Conservation (phyloP, 1,284 basidiomycete genomes). For the Ustilago hordei region DNA sequence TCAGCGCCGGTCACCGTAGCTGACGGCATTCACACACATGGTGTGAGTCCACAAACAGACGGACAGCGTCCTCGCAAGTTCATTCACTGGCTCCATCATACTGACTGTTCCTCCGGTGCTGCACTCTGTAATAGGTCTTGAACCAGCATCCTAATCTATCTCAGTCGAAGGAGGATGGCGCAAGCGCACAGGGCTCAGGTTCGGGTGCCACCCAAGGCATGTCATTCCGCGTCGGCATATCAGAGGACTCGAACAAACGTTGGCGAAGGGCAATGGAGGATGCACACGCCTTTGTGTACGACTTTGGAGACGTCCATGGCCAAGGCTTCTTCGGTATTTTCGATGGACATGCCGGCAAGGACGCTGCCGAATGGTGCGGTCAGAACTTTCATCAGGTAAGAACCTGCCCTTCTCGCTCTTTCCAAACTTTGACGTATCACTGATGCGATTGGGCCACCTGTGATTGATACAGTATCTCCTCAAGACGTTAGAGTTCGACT, state of each 20-base stretch:
- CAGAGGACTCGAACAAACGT: conserved; percentile 85
- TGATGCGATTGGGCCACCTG: background rate
- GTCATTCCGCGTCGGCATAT: conserved; percentile 81
- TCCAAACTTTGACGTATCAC: background rate
- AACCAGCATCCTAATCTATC: conserved; percentile 42
- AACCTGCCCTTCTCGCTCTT: background rate
- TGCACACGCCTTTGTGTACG: conserved; percentile 92
- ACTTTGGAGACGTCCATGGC: conserved; percentile 88
- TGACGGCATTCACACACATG: conserved; percentile 32
- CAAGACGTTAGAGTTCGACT: conserved; percentile 71
- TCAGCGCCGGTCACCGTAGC: conserved; percentile 38
- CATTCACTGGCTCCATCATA: no score
- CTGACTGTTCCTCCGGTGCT: background rate
- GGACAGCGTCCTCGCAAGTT: background rate
- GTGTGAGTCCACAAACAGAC: conserved; percentile 23
- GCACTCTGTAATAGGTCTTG: conserved; percentile 18
- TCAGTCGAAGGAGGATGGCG: conserved; percentile 4
- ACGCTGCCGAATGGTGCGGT: conserved; percentile 99
- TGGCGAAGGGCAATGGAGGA: conserved; percentile 96
- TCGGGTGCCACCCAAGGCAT: conserved; percentile 4
- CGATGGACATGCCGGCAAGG: conserved; percentile 98
- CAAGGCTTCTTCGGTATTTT: conserved; percentile 99
- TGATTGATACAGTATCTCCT: conserved; percentile 67
- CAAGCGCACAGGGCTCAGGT: conserved; percentile 4
- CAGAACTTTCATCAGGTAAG: conserved; percentile 90